These are phyloP conservation scores for Perilla frutescens DNA, from an alignment of 257 asterid genomes.

Conservation along the genomic window DNA sequence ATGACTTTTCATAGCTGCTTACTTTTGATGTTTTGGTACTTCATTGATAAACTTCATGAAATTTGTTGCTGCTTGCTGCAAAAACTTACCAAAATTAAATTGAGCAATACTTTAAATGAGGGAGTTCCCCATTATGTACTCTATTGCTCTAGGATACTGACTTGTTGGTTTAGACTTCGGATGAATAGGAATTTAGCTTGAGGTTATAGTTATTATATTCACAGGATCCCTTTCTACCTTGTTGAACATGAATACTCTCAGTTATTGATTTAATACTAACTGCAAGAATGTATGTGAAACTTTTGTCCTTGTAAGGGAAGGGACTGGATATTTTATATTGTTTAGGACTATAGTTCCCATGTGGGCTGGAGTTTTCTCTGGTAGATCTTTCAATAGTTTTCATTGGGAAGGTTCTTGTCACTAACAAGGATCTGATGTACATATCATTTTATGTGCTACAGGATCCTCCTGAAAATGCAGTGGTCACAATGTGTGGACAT, in stretches of 20 bases:
- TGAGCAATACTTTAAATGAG: neutral
- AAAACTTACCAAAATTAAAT: conserved; percentile 3
- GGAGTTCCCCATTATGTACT: neutral
- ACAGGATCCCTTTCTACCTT: conserved; percentile 4
- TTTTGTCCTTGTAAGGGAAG: conserved; percentile 10
- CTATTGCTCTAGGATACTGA: conserved; percentile 3
- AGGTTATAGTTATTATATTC: neutral
- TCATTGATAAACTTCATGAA: conserved; percentile 1
- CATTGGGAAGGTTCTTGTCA: conserved; percentile 14
- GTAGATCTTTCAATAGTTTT: neutral
- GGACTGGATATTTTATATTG: conserved; percentile 24
- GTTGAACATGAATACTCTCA: neutral
- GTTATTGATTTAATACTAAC: neutral
- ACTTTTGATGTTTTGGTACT: conserved; percentile 20
- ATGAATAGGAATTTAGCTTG: conserved; percentile 11
- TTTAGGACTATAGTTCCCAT: neutral
- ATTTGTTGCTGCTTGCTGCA: neutral
- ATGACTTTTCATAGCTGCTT: conserved; percentile 30
- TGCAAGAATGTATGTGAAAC: conserved; percentile 1
- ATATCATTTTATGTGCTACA: conserved; percentile 42
- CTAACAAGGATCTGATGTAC: conserved; percentile 31
- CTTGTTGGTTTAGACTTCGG: neutral
- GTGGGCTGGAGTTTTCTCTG: neutral
- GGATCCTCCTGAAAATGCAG: conserved; percentile 99
- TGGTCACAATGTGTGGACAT: conserved; percentile 92